Evolutionary conservation across 139 green algal species (phyloP).

Genomic region (Parachlorella kessleri): DNA sequence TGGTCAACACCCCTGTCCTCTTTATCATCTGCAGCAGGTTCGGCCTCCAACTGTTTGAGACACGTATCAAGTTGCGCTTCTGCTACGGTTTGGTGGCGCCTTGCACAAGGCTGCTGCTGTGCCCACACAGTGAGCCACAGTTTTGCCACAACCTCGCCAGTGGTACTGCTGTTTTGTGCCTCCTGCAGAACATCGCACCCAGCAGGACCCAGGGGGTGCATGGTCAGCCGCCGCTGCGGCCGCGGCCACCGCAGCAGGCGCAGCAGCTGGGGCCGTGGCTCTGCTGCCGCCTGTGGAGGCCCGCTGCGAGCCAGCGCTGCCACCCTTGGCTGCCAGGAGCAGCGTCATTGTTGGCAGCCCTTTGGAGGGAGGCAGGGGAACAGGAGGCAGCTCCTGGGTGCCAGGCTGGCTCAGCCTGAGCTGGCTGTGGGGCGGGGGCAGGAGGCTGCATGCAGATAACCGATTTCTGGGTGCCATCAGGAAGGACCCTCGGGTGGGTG

Average conservation of each 20-base stretch:
- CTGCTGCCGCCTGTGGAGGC: neutral
- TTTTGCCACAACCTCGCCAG: constrained; percentile 1
- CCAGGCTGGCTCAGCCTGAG: neutral
- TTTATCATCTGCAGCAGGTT: too few species aligned
- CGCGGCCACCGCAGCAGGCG: neutral
- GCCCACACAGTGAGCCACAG: too few species aligned
- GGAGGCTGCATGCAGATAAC: neutral
- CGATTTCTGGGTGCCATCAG: neutral
- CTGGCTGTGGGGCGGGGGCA: neutral
- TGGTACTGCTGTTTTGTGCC: neutral
- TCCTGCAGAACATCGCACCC: too few species aligned
- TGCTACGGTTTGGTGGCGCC: too few species aligned
- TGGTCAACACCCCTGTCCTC: too few species aligned
- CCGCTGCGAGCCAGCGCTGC: neutral
- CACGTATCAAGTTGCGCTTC: too few species aligned
- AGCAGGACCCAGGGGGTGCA: too few species aligned
- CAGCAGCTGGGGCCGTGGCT: neutral
- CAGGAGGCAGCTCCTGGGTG: neutral
- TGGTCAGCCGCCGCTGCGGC: neutral
- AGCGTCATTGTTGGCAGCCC: neutral
- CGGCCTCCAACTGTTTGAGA: too few species aligned
- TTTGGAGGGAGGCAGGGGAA: neutral
- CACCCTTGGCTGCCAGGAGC: neutral
- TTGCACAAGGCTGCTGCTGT: too few species aligned
- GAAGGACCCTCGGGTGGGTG: constrained; percentile 20